phyloP scores from a whole-genome alignment of 1,284 basidiomycete genomes.

The Gomphus sp. region DNA sequence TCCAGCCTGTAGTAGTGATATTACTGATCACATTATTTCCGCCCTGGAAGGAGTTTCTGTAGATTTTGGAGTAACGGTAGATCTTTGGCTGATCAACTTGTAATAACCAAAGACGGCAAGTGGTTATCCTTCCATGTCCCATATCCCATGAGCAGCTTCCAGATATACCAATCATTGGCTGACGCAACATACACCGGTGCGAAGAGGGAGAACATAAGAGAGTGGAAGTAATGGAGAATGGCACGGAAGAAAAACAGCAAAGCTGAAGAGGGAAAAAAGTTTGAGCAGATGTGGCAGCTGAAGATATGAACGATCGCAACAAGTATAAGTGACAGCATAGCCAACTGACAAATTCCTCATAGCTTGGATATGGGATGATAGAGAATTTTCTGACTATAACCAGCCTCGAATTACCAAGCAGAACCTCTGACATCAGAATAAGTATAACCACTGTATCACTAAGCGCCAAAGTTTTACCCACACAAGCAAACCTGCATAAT shows the following conservation, averaged over 20 bases:
- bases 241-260: background rate
- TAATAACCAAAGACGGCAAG: conserved; percentile 24
- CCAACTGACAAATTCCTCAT: background rate
- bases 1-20: conserved; percentile 48
- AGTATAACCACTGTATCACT: no score
- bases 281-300: background rate
- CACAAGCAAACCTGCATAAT: no score
- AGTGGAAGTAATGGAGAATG: background rate
- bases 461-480: no score
- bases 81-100: conserved; percentile 16
- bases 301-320: background rate
- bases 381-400: background rate
- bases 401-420: background rate
- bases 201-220: background rate
- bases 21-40: conserved; percentile 39
- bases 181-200: conserved; percentile 16
- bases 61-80: background rate
- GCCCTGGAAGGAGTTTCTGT: conserved; percentile 24
- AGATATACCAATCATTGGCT: conserved; percentile 33
- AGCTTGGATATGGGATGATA: no score
- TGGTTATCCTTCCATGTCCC: conserved; percentile 22
- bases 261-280: background rate
- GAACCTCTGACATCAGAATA: no score
- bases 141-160: conserved; percentile 31
- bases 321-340: background rate